Conservation (phyloP, 208 protist species). For the Acanthamoeba culbertsoni region DNA sequence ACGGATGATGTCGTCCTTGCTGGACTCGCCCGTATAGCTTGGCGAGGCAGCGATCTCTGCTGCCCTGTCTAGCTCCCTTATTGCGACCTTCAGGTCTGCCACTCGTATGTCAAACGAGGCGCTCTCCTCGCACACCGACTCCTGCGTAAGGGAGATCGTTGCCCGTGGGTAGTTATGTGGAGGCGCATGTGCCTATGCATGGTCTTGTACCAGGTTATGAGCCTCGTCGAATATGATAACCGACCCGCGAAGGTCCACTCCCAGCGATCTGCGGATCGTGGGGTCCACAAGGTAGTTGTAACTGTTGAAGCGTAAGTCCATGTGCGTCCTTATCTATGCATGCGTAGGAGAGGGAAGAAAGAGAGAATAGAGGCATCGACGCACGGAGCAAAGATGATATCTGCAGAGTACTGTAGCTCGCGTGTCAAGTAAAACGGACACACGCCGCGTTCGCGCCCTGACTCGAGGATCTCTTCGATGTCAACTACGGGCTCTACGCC, state of each 20-base stretch:
- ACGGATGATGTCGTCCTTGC: slow-evolving; percentile 30
- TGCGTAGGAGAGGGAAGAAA: too few relatives aligned
- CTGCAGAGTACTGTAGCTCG: slow-evolving; percentile 84
- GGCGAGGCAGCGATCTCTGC: background rate
- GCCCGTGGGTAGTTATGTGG: too few relatives aligned
- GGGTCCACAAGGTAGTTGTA: slow-evolving; percentile 97
- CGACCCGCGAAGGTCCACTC: slow-evolving; percentile 85
- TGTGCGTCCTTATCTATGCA: background rate
- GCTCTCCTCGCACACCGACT: slow-evolving; percentile 62
- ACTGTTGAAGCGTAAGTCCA: background rate
- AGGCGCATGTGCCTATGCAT: too few relatives aligned
- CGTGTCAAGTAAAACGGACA: slow-evolving; percentile 95
- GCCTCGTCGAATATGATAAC: slow-evolving; percentile 96
- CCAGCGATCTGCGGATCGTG: slow-evolving; percentile 84
- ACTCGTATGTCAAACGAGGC: slow-evolving; percentile 77
- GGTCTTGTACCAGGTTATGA: slow-evolving; percentile 90
- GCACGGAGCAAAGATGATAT: slow-evolving; percentile 94
- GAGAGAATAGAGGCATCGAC: background rate
- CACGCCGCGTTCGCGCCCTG: slow-evolving; percentile 79
- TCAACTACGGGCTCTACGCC: slow-evolving; percentile 79
- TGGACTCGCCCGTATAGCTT: background rate
- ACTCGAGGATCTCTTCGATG: slow-evolving; percentile 91
- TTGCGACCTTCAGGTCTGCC: slow-evolving; percentile 55
- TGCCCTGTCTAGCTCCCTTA: slow-evolving; percentile 71
- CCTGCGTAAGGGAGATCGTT: too few relatives aligned